Evolutionary conservation across 2,329 filamentous ascomycete species (phyloP), one percentile per base, ranked within the genome.

Genomic region (Botrytis hyacinthi): DNA sequence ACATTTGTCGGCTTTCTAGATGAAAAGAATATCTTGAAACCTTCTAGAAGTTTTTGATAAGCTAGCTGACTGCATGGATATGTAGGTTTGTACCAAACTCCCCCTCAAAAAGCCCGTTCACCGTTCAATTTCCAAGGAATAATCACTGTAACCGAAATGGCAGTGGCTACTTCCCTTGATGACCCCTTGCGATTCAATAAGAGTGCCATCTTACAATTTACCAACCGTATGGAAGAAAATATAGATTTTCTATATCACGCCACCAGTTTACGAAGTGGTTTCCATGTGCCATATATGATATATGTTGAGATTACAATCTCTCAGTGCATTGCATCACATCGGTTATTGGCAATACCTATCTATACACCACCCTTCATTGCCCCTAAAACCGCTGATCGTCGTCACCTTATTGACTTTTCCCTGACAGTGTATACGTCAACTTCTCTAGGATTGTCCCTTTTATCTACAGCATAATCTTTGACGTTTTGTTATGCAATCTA

Each of bases 31-130:
- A 18, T 57, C 22, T 42, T 32, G 40, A 68, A 68, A 40, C 48
- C 42, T 68, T 68, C 66, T 57, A 68, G 66, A 68, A 68, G 66
- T 42, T 68, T 57, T 57, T 48, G 66, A 68, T 68, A 68, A 57
- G 66, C 46, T 54, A 57, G 35, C 26, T 10, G 7, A 57, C 16
- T 57, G 6, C n/a, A 29, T 57, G 51, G 51, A 29, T 57, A 8
- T 29, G n/a, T 57, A 57, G 51, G n/a, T 63, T 22, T 44, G 16
- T 35, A 65, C 40, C 57, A 61, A 26, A 62, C 35, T 42, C 22
- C 26, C 26, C 60, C 60, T n/a, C 37, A 16, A 16, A 26, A 61
- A 37, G 22, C 7, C 35, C 26, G 35, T 22, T 61, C 59, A 61
- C 35, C 26, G 35, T 22, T 61, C 59, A 61, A 61, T 61, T 61